These are phyloP conservation scores for Piper longum DNA, from an alignment of 164 flowering plant species.

Conservation along the genomic window DNA sequence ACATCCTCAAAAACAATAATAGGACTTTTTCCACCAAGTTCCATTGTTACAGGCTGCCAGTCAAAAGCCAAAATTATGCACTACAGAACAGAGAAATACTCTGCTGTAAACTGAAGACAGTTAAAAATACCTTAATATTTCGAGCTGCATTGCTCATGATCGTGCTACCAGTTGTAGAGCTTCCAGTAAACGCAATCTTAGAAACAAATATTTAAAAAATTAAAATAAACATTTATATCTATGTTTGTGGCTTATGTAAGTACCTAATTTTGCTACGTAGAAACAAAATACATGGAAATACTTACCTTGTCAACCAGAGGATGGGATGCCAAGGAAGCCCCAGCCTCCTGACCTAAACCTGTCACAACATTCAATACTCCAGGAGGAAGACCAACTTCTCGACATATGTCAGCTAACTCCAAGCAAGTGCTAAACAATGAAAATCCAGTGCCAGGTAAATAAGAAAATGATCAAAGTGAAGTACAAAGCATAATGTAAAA, in stretches of 20 bases:
- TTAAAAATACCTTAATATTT: slow-evolving; percentile 49
- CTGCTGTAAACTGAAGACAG: not conserved
- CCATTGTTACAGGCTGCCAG: slow-evolving; percentile 83
- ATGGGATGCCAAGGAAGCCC: slow-evolving; percentile 92
- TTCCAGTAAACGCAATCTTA: slow-evolving; percentile 97
- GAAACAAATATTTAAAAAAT: not conserved
- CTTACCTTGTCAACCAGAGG: slow-evolving; percentile 89
- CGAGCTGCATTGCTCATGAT: slow-evolving; percentile 90
- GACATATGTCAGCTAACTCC: slow-evolving; percentile 85
- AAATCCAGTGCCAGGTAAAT: not conserved
- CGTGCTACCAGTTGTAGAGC: slow-evolving; percentile 73
- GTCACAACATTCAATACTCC: slow-evolving; percentile 85
- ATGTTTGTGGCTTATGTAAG: not conserved
- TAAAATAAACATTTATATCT: not conserved
- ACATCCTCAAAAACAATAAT: slow-evolving; percentile 91
- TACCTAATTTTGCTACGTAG: not conserved
- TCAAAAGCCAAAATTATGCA: slow-evolving; percentile 2
- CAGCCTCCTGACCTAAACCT: slow-evolving; percentile 91
- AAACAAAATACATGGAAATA: not conserved
- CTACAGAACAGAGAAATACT: not conserved
- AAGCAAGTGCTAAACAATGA: slow-evolving; percentile 64
- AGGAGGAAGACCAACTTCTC: slow-evolving; percentile 84
- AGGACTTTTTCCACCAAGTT: slow-evolving; percentile 99
- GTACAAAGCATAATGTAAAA: not conserved
- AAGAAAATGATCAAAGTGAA: not conserved